Percentiles rank a stretch among this genome's conserved stretches.
phyloP scores from a whole-genome alignment of 257 asterid genomes.

The Anisodus acutangulus region DNA sequence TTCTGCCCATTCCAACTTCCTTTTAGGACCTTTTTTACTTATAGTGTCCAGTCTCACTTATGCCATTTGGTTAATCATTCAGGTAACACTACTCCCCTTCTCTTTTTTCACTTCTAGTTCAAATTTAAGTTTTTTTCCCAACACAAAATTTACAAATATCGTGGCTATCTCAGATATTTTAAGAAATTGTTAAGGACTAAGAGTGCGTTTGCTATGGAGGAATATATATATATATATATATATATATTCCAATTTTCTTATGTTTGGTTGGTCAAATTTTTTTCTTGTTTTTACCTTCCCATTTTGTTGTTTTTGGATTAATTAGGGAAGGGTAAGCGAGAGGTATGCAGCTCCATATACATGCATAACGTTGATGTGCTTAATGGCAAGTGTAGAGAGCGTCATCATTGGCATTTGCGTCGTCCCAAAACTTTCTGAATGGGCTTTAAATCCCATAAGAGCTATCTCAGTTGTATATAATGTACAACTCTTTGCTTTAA shows the following conservation, averaged over 20 bases:
- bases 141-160: too few relatives aligned
- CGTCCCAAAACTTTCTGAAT: slow-evolving; percentile 59
- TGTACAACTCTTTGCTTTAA: slow-evolving; percentile 37
- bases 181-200: too few relatives aligned
- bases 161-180: too few relatives aligned
- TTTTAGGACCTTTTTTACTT: slow-evolving; percentile 71
- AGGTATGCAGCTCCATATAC: slow-evolving; percentile 71
- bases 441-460: slow-evolving; percentile 70
- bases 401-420: slow-evolving; percentile 54
- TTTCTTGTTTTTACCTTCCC: too few relatives aligned
- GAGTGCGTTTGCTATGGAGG: too few relatives aligned
- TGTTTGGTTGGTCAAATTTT: too few relatives aligned
- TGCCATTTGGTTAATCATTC: slow-evolving; percentile 83
- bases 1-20: slow-evolving; percentile 46
- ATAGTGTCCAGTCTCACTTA: slow-evolving; percentile 71
- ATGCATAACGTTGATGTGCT: slow-evolving; percentile 73
- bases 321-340: slow-evolving; percentile 60
- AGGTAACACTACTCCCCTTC: slow-evolving; percentile 38
- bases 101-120: neutral
- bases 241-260: too few relatives aligned
- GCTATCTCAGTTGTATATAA: slow-evolving; percentile 61
- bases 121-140: neutral
- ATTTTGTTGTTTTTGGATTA: neutral
- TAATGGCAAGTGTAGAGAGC: slow-evolving; percentile 77
- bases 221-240: too few relatives aligned